A percentile compares a stretch with the other conserved stretches of the same genome.
Evolutionary conservation across 2,329 filamentous ascomycete genomes (phyloP).

Genomic region (Alternaria atra): DNA sequence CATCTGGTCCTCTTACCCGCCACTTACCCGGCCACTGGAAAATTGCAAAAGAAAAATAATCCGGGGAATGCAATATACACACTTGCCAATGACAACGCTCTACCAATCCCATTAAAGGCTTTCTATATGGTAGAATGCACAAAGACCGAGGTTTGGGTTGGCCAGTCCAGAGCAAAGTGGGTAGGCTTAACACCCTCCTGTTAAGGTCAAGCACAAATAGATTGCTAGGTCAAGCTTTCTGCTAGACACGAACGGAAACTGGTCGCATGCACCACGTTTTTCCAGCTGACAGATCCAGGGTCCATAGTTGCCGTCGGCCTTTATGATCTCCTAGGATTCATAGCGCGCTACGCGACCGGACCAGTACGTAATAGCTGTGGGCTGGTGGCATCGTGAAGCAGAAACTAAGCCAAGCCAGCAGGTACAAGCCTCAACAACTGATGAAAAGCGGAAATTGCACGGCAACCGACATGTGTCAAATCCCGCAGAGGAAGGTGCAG

Average conservation of each 20-base stretch:
- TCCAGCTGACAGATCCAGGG: slow-evolving; percentile 11
- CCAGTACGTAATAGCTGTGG: slow-evolving; percentile 34
- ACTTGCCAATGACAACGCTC: slow-evolving; percentile 1
- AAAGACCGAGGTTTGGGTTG: slow-evolving; percentile 15
- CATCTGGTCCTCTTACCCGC: slow-evolving; percentile 6
- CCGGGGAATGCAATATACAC: slow-evolving; percentile 19
- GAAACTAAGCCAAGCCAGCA: slow-evolving; percentile 23
- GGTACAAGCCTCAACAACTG: slow-evolving; percentile 23
- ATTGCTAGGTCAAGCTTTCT: slow-evolving; percentile 13
- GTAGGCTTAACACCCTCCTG: slow-evolving; percentile 15
- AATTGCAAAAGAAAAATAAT: slow-evolving; percentile 15
- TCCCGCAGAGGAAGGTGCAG: slow-evolving; percentile 5
- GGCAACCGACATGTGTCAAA: slow-evolving; percentile 18
- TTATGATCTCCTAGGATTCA: slow-evolving; percentile 11
- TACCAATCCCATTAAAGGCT: background rate
- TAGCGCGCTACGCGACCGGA: slow-evolving; percentile 26
- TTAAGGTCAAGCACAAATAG: slow-evolving; percentile 23
- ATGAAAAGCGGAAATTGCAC: slow-evolving; percentile 22
- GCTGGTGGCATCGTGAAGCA: slow-evolving; percentile 23
- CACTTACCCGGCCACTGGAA: slow-evolving; percentile 20
- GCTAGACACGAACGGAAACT: slow-evolving; percentile 9
- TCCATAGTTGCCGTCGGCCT: slow-evolving; percentile 27
- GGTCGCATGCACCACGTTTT: slow-evolving; percentile 12
- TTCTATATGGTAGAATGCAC: slow-evolving; percentile 13
- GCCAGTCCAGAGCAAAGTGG: slow-evolving; percentile 23